Percentiles rank a stretch among this genome's conserved stretches.
Evolutionary conservation across 108 stramenopile genomes (phyloP).

Genomic region (Cylindrotheca closterium): DNA sequence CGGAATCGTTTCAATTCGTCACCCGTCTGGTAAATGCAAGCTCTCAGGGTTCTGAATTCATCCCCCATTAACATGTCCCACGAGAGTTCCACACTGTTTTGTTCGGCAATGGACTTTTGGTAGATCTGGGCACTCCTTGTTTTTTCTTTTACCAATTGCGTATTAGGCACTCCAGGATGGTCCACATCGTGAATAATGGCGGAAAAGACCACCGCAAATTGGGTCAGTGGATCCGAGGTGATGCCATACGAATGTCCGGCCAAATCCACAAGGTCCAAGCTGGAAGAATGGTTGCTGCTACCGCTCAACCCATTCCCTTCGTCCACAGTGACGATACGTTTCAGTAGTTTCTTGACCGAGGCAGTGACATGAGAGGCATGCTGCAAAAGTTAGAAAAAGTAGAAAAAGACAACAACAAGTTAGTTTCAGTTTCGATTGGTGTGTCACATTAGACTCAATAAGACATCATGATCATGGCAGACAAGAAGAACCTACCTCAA

Average conservation of each 20-base stretch:
- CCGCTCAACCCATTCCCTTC: too few species aligned
- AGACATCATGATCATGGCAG: neutral
- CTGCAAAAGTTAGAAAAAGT: neutral
- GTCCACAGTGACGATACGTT: constrained; percentile 3
- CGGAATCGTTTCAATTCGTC: constrained; percentile 16
- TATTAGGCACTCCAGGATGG: constrained; percentile 52
- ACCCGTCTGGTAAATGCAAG: constrained; percentile 3
- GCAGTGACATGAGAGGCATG: constrained; percentile 8
- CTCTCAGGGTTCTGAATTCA: constrained; percentile 12
- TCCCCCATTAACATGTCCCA: constrained; percentile 27
- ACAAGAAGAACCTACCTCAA: too few species aligned
- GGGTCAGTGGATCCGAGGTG: constrained; percentile 32
- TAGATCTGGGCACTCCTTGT: constrained; percentile 26
- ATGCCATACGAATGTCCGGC: constrained; percentile 28
- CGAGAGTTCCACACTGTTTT: constrained; percentile 23
- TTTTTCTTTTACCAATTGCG: constrained; percentile 37
- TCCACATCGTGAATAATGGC: constrained; percentile 55
- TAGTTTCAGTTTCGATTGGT: neutral
- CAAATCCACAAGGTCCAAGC: neutral
- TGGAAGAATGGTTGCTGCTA: neutral
- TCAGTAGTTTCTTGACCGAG: constrained; percentile 8
- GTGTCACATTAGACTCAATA: neutral
- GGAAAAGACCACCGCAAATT: constrained; percentile 44
- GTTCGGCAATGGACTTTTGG: constrained; percentile 26
- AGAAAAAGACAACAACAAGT: neutral